Percentiles rank a stretch among this genome's conserved stretches.
These are phyloP conservation scores for Martiniozyma asiatica DNA, from an alignment of 1,139 yeast species.

Conservation along the genomic window DNA sequence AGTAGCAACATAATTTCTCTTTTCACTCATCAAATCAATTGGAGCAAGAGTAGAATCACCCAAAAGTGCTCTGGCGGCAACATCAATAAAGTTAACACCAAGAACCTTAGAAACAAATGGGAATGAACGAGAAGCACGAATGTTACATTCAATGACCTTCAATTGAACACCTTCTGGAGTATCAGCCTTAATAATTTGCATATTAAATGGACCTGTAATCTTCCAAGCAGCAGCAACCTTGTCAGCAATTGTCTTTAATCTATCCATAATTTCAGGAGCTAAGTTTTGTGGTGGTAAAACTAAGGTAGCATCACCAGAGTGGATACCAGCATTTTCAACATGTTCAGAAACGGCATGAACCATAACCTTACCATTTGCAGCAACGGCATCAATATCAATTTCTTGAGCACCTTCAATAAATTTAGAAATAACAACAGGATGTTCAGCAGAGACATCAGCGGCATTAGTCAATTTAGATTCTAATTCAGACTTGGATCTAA, in stretches of 20 bases:
- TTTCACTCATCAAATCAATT: constrained; percentile 50
- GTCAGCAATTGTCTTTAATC: constrained; percentile 73
- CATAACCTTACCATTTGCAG: constrained; percentile 72
- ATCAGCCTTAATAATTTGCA: constrained; percentile 77
- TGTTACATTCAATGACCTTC: constrained; percentile 96
- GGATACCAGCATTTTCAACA: constrained; percentile 97
- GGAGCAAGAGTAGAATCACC: constrained; percentile 63
- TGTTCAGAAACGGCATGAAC: constrained; percentile 97
- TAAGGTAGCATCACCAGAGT: constrained; percentile 96
- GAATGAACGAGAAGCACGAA: constrained; percentile 97
- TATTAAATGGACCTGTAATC: constrained; percentile 95
- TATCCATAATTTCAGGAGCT: constrained; percentile 42
- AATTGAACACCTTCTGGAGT: constrained; percentile 36
- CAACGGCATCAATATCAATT: constrained; percentile 95
- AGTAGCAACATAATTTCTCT: constrained; percentile 74
- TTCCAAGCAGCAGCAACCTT: constrained; percentile 93
- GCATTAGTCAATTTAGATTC: constrained; percentile 76
- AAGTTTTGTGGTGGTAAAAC: constrained; percentile 81
- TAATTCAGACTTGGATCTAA: constrained; percentile 64
- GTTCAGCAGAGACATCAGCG: constrained; percentile 84
- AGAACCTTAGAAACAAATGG: constrained; percentile 96
- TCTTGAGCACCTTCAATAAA: constrained; percentile 93
- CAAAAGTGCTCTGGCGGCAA: constrained; percentile 79
- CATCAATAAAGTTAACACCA: constrained; percentile 87
- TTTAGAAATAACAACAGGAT: constrained; percentile 95